A percentile compares a stretch with the other conserved stretches of the same genome.
phyloP scores from a whole-genome alignment of 164 flowering plant genomes.

The Vitis riparia region DNA sequence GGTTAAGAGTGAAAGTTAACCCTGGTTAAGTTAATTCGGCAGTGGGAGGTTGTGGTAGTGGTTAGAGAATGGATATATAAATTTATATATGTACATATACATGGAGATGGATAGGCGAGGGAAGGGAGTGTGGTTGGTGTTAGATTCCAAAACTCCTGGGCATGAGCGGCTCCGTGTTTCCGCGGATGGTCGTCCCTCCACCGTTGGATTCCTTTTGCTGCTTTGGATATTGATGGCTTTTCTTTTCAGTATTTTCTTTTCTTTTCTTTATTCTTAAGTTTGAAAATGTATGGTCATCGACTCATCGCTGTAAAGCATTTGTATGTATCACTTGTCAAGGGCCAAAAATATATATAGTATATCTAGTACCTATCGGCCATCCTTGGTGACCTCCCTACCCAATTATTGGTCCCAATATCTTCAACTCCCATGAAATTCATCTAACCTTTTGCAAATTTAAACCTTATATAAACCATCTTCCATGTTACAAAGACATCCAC shows the following conservation, averaged over 20 bases:
- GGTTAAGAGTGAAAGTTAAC: neutral
- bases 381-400: too few species aligned
- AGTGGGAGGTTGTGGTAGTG: conserved; percentile 8
- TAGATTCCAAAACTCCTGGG: conserved; percentile 74
- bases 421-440: too few species aligned
- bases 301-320: too few species aligned
- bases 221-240: conserved; percentile 9
- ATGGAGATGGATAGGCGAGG: neutral
- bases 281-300: neutral
- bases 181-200: conserved; percentile 57
- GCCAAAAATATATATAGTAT: too few species aligned
- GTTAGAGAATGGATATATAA: neutral
- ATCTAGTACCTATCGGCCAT: too few species aligned
- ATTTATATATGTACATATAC: too few species aligned
- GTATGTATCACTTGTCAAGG: too few species aligned
- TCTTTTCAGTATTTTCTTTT: conserved; percentile 2
- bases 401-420: too few species aligned
- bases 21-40: conserved; percentile 11
- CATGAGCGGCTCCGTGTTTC: conserved; percentile 89
- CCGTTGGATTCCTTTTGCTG: conserved; percentile 48
- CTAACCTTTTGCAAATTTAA: too few species aligned
- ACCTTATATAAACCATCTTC: too few species aligned
- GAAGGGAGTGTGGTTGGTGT: conserved; percentile 10
- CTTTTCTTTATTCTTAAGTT: neutral
- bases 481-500: too few species aligned